phyloP scores from a whole-genome alignment of 2,329 filamentous ascomycete species.

The Phaeosphaeriaceae sp. region DNA sequence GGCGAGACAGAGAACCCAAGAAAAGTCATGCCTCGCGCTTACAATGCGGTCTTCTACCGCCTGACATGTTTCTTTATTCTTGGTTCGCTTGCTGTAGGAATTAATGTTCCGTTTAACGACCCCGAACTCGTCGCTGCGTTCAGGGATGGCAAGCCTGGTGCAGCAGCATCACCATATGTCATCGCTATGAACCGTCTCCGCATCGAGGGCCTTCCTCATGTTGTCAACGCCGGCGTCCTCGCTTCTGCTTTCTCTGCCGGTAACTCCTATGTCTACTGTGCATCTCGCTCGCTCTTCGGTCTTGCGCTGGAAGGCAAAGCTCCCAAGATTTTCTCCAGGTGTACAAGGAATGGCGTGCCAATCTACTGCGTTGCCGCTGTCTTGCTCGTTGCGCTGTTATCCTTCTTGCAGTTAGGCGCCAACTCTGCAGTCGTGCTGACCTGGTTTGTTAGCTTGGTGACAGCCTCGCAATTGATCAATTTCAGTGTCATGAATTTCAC shows the following conservation, averaged over 20 bases:
- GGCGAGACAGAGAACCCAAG: conserved; percentile 56
- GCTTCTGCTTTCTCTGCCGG: conserved; percentile 63
- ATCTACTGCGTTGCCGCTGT: conserved; percentile 74
- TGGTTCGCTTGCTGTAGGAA: conserved; percentile 71
- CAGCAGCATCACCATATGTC: conserved; percentile 70
- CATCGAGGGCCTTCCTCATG: conserved; percentile 62
- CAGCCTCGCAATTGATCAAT: conserved; percentile 67
- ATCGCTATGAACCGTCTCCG: conserved; percentile 64
- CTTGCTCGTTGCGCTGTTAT: conserved; percentile 70
- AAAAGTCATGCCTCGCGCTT: conserved; percentile 70
- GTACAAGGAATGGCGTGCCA: conserved; percentile 70
- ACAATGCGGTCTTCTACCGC: conserved; percentile 80
- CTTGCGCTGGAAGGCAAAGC: conserved; percentile 62
- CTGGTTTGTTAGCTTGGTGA: conserved; percentile 77
- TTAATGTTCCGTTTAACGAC: conserved; percentile 75
- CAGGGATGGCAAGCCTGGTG: conserved; percentile 64
- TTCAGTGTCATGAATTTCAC: conserved; percentile 66
- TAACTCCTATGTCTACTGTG: conserved; percentile 63
- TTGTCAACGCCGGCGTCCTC: conserved; percentile 65
- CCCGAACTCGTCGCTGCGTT: conserved; percentile 66
- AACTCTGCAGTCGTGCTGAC: conserved; percentile 71
- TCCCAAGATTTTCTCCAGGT: conserved; percentile 61
- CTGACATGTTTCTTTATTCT: conserved; percentile 77
- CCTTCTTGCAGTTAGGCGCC: conserved; percentile 76
- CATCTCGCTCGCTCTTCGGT: conserved; percentile 61